Evolutionary conservation across 345 rosid genomes (phyloP).

Genomic region (Aegle marmelos): DNA sequence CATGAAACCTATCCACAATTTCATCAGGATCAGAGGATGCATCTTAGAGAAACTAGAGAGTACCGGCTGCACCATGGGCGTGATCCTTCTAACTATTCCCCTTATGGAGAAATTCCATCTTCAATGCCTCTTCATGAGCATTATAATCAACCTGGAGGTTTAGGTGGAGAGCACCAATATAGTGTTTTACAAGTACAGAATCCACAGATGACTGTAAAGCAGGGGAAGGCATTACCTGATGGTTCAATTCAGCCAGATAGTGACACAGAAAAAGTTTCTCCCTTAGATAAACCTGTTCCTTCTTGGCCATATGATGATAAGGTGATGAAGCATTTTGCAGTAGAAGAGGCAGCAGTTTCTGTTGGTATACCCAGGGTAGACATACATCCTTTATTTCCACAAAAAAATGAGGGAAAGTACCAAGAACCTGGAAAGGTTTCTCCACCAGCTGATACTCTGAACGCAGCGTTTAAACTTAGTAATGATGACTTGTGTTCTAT

Average conservation of each 20-base stretch:
- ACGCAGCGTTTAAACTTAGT: slow-evolving; percentile 31
- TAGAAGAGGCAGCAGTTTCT: slow-evolving; percentile 34
- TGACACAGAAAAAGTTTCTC: slow-evolving; percentile 27
- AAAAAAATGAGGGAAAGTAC: slow-evolving; percentile 26
- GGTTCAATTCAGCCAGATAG: slow-evolving; percentile 29
- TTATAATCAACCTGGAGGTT: slow-evolving; percentile 38
- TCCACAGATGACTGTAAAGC: slow-evolving; percentile 33
- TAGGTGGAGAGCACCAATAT: slow-evolving; percentile 34
- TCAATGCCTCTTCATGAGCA: slow-evolving; percentile 38
- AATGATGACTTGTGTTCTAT: slow-evolving; percentile 44
- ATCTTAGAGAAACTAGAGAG: slow-evolving; percentile 37
- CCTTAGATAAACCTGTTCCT: too few species aligned
- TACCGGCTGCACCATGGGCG: slow-evolving; percentile 39
- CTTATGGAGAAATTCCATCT: slow-evolving; percentile 32
- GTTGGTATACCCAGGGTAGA: slow-evolving; percentile 32
- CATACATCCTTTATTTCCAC: slow-evolving; percentile 24
- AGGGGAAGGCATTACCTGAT: slow-evolving; percentile 36
- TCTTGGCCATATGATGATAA: slow-evolving; percentile 33
- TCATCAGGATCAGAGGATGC: slow-evolving; percentile 42
- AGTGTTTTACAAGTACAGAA: slow-evolving; percentile 38
- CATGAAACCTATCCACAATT: slow-evolving; percentile 45
- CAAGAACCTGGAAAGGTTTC: slow-evolving; percentile 36
- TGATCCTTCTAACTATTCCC: slow-evolving; percentile 36
- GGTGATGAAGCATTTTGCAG: slow-evolving; percentile 32
- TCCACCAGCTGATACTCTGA: slow-evolving; percentile 41